These are phyloP conservation scores for Allomyces javanicus DNA, from an alignment of 192 early-diverging fungal genomes.

Conservation along the genomic window DNA sequence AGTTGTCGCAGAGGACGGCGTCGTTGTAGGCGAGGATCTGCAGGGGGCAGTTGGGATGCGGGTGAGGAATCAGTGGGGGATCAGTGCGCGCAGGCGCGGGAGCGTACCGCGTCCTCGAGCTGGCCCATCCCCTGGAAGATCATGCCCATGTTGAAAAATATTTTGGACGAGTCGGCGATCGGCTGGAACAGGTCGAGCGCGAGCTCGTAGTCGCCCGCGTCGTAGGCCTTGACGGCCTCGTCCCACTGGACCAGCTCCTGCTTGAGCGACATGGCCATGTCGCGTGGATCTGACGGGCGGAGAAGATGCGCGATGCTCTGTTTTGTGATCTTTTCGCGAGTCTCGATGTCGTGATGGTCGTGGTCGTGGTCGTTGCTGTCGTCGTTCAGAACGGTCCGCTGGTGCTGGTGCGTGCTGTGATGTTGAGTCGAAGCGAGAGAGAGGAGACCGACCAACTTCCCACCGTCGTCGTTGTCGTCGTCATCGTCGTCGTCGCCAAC, in stretches of 20 bases:
- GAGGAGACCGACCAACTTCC: too few species aligned
- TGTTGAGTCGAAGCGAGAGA: too few species aligned
- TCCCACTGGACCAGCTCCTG: conserved; percentile 65
- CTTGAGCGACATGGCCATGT: neutral
- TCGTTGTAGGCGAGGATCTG: conserved; percentile 55
- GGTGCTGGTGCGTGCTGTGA: too few species aligned
- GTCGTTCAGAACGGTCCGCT: too few species aligned
- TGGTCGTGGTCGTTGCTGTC: too few species aligned
- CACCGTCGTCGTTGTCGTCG: too few species aligned
- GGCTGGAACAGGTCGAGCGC: conserved; percentile 50
- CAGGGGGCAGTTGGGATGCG: conserved; percentile 3
- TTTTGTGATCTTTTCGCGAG: too few species aligned
- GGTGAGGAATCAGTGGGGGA: neutral
- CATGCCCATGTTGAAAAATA: conserved; percentile 90
- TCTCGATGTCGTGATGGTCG: too few species aligned
- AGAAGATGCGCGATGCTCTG: too few species aligned
- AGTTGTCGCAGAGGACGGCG: conserved; percentile 62
- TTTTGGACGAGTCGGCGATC: conserved; percentile 80
- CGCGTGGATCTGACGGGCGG: too few species aligned
- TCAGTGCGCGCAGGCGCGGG: neutral
- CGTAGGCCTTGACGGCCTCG: conserved; percentile 52
- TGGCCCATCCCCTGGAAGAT: conserved; percentile 51
- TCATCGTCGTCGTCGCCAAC: too few species aligned
- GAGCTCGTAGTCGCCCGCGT: conserved; percentile 42
- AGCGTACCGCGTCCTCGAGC: conserved; percentile 62